These are phyloP conservation scores for Terfezia boudieri DNA, from an alignment of 495 filamentous ascomycete genomes.

Conservation along the genomic window DNA sequence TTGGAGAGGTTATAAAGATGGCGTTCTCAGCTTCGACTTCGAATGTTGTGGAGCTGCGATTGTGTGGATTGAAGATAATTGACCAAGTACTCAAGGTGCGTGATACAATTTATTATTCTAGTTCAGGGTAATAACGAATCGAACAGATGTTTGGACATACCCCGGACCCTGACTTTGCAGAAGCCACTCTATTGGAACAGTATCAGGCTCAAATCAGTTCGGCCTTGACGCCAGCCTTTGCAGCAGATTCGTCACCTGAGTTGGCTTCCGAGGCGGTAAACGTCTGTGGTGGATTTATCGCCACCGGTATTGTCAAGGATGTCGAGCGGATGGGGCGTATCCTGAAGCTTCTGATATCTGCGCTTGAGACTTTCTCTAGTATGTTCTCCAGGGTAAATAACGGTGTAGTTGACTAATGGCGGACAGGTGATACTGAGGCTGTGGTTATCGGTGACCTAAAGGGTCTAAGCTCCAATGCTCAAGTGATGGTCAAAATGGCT, in stretches of 20 bases:
- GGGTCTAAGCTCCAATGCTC: conserved; percentile 83
- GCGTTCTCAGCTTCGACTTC: conserved; percentile 95
- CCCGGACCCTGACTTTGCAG: conserved; percentile 27
- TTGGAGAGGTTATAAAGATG: conserved; percentile 89
- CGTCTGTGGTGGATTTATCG: conserved; percentile 92
- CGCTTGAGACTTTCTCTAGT: conserved; percentile 79
- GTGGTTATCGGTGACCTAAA: conserved; percentile 83
- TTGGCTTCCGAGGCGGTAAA: conserved; percentile 86
- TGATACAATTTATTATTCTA: not conserved
- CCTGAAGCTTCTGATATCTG: conserved; percentile 72
- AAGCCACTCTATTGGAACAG: conserved; percentile 85
- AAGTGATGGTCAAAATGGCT: conserved; percentile 94
- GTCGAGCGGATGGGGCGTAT: conserved; percentile 96
- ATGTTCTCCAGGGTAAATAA: conserved; percentile 2
- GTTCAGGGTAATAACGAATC: too few relatives aligned
- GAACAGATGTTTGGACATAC: conserved; percentile 71
- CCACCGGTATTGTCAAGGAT: conserved; percentile 90
- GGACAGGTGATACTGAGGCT: conserved; percentile 32
- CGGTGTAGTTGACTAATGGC: not conserved
- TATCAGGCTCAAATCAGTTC: conserved; percentile 98
- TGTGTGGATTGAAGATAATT: conserved; percentile 79
- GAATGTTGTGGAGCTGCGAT: conserved; percentile 65
- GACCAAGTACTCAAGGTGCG: conserved; percentile 59
- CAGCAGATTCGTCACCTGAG: conserved; percentile 84
- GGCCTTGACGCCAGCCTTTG: conserved; percentile 87